phyloP scores from a whole-genome alignment of 768 basidiomycete species.

The Gloeostereum incarnatum region DNA sequence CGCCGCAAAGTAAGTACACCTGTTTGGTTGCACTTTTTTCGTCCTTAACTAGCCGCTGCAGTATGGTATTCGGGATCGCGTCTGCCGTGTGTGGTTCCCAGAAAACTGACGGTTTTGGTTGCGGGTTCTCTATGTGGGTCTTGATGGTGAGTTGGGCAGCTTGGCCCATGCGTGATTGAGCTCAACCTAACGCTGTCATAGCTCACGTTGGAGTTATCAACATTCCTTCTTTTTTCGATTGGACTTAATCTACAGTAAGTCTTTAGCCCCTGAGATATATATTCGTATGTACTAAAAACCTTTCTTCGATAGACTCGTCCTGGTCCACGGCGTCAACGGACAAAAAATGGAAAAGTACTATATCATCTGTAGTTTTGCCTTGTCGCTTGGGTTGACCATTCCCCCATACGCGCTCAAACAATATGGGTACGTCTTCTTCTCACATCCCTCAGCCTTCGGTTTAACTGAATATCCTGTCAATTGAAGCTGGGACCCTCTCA shows the following conservation, averaged over 20 bases:
- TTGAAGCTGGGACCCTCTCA: background rate
- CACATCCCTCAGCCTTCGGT: background rate
- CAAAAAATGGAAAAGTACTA: conserved; percentile 8
- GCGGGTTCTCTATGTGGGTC: background rate
- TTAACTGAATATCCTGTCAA: background rate
- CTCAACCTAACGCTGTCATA: background rate
- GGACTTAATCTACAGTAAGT: background rate
- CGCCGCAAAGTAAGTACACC: conserved; percentile 11
- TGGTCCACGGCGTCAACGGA: conserved; percentile 5
- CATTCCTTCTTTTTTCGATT: background rate
- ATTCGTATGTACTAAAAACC: background rate
- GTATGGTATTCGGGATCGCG: background rate
- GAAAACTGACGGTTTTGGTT: background rate
- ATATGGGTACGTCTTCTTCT: conserved; percentile 2
- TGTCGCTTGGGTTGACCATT: background rate
- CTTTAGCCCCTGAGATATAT: background rate
- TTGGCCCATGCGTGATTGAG: background rate
- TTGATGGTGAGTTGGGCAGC: background rate
- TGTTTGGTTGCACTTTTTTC: too few species aligned
- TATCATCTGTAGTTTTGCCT: background rate
- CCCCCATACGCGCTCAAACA: conserved; percentile 5
- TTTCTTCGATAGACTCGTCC: conserved; percentile 2
- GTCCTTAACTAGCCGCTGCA: too few species aligned
- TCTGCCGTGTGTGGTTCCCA: background rate
- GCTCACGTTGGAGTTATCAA: background rate